Conservation (phyloP, 192 early-diverging fungal genomes). For the Coemansia sp. region DNA sequence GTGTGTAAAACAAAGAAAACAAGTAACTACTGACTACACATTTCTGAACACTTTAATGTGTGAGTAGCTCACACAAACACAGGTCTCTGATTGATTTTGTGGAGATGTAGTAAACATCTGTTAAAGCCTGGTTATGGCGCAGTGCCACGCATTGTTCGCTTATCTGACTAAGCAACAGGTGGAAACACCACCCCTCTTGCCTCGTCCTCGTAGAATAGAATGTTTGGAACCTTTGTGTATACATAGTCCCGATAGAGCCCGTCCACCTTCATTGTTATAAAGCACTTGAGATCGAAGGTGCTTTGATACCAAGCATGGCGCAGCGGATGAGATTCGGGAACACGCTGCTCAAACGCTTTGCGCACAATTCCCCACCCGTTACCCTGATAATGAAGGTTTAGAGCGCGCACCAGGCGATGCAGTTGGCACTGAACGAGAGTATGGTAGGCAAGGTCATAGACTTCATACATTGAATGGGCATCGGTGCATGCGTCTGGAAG, state of each 20-base stretch:
- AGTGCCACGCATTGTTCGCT: neutral
- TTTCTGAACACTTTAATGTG: too few species aligned
- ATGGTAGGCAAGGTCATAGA: slow-evolving; percentile 63
- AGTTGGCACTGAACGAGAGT: slow-evolving; percentile 62
- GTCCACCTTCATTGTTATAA: slow-evolving; percentile 68
- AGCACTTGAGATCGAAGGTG: slow-evolving; percentile 59
- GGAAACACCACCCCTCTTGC: slow-evolving; percentile 27
- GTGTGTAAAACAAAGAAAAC: too few species aligned
- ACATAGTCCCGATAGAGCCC: slow-evolving; percentile 65
- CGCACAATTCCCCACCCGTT: slow-evolving; percentile 63
- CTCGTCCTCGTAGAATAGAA: slow-evolving; percentile 43
- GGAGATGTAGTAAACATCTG: neutral
- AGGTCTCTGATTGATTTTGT: neutral
- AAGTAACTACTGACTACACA: too few species aligned
- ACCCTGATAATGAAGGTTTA: slow-evolving; percentile 61
- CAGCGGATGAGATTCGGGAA: slow-evolving; percentile 54
- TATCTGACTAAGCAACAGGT: neutral
- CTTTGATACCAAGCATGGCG: slow-evolving; percentile 53
- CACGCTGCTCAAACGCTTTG: slow-evolving; percentile 44
- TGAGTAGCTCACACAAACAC: too few species aligned
- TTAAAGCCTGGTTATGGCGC: slow-evolving; percentile 1
- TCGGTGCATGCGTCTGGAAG: slow-evolving; percentile 60
- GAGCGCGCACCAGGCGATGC: slow-evolving; percentile 62
- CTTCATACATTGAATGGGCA: slow-evolving; percentile 52
- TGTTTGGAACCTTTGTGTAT: slow-evolving; percentile 49